Base-by-base conservation (phyloP, 257 asterid species). In the Solanum etuberosum region DNA sequence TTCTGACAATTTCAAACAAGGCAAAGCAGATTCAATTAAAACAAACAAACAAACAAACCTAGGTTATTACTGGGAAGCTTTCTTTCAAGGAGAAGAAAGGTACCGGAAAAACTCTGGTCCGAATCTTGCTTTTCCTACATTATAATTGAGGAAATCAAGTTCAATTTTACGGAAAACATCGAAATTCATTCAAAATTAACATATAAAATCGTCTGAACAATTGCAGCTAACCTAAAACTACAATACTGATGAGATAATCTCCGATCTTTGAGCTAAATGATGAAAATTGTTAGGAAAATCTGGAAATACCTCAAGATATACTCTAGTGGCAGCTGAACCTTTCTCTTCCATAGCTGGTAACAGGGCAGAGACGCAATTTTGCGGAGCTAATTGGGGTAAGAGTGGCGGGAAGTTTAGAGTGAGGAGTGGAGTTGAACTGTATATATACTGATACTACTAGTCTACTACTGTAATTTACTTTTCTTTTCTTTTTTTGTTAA, bases 61-160 rank as follows among this genome's bases (percentile, higher is more conserved):
- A 35, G 43, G 34, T 71, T 85, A 85, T 43, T 20, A 37, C 27
- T 67, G 14, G 51, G 83, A 31, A 73, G 32, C 25, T 70, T 71
- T 11, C 10, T 31, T 43, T 85, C 68, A 85, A 85, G 67, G 67
- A 29, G 18, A 42, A 29, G 20, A 29, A 76, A 57, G 67, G 90
- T 90, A 94, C 98, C 98, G 9, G 98, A 93, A 74, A 94, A 88
- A 90, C 97, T 94, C 93, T 89, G 97, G 90, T 95, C 97, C 59
- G 97, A 93, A 89, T 93, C 95, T 42, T 86, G 89, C 72, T 88
- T 90, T 31, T 86, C 91, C 90, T 87, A 89, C 81, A 88, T 57
- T 46, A 51, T 37, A 63, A 85, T 20, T 70, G 38, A n/a, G 14
- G 57, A 21, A 43, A 51, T 20, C 23, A 63, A 80, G 85, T 80